A percentile compares a stretch with the other conserved stretches of the same genome.
phyloP scores from a whole-genome alignment of 176 grass and related monocot genomes.

The Themeda triandra region DNA sequence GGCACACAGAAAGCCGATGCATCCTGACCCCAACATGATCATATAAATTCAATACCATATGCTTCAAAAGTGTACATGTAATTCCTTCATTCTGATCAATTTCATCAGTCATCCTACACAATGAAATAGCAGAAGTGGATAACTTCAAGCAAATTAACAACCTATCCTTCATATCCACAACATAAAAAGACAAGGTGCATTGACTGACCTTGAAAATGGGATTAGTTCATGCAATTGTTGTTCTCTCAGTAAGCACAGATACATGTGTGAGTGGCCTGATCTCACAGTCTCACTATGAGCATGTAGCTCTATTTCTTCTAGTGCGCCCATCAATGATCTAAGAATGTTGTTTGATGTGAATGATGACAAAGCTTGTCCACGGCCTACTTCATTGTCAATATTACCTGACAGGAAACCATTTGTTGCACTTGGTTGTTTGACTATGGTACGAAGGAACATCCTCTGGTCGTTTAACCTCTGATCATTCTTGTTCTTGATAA shows the following conservation, averaged over 20 bases:
- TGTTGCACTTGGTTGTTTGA: constrained; percentile 67
- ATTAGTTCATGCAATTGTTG: constrained; percentile 77
- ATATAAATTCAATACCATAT: constrained; percentile 91
- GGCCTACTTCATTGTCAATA: constrained; percentile 58
- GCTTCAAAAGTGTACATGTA: constrained; percentile 63
- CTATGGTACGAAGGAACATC: constrained; percentile 95
- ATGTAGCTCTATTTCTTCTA: constrained; percentile 96
- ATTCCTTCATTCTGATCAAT: constrained; percentile 57
- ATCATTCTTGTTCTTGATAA: constrained; percentile 60
- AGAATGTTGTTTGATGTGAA: constrained; percentile 87
- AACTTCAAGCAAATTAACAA: constrained; percentile 23
- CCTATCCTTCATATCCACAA: constrained; percentile 11
- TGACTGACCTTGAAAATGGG: constrained; percentile 78
- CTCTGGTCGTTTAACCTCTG: constrained; percentile 56
- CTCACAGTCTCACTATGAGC: too few relatives aligned
- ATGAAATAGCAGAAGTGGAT: constrained; percentile 20
- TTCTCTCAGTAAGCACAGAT: constrained; percentile 78
- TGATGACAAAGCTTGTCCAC: constrained; percentile 54
- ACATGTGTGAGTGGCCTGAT: constrained; percentile 98
- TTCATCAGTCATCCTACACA: constrained; percentile 58
- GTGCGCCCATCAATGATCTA: constrained; percentile 80
- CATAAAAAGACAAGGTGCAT: constrained; percentile 19
- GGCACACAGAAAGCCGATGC: too few relatives aligned
- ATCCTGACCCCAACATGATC: constrained; percentile 90
- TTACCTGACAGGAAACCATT: constrained; percentile 60